phyloP scores from a whole-genome alignment of 768 basidiomycete genomes.

The Mycena sanguinolenta region DNA sequence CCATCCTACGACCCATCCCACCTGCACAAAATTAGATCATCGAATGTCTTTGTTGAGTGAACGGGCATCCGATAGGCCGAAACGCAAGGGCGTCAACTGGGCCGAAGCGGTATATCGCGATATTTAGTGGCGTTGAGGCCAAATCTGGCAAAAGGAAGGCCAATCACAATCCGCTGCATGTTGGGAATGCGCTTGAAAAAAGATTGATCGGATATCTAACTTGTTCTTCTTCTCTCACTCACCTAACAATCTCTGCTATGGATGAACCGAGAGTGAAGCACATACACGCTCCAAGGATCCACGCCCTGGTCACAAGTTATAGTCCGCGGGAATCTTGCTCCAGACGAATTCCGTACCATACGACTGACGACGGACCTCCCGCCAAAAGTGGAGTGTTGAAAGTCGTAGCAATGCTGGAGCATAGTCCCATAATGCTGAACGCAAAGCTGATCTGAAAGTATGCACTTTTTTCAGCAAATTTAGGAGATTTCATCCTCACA shows the following conservation, averaged over 20 bases:
- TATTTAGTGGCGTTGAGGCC: not conserved
- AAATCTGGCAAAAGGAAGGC: not conserved
- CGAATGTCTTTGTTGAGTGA: not conserved
- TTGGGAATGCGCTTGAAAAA: constrained; percentile 74
- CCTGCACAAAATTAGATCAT: constrained; percentile 47
- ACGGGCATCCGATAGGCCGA: constrained; percentile 67
- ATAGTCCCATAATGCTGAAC: constrained; percentile 86
- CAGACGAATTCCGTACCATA: constrained; percentile 8
- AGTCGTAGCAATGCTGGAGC: constrained; percentile 82
- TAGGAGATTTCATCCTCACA: not conserved
- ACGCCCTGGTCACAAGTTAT: constrained; percentile 71
- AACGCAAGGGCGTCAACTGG: constrained; percentile 75
- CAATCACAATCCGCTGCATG: constrained; percentile 77
- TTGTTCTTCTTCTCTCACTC: not conserved
- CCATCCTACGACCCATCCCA: constrained; percentile 88
- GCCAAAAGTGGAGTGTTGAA: constrained; percentile 80
- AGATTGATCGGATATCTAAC: not conserved
- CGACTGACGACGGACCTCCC: constrained; percentile 78
- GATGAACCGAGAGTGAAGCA: constrained; percentile 81
- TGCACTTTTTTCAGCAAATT: constrained; percentile 1
- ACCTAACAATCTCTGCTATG: constrained; percentile 82
- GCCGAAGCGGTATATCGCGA: constrained; percentile 81
- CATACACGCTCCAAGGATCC: constrained; percentile 80
- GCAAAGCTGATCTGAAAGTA: constrained; percentile 77
- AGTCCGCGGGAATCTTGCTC: constrained; percentile 6